Conservation (phyloP, 208 protist genomes). For the Tritrichomonas musculus region DNA sequence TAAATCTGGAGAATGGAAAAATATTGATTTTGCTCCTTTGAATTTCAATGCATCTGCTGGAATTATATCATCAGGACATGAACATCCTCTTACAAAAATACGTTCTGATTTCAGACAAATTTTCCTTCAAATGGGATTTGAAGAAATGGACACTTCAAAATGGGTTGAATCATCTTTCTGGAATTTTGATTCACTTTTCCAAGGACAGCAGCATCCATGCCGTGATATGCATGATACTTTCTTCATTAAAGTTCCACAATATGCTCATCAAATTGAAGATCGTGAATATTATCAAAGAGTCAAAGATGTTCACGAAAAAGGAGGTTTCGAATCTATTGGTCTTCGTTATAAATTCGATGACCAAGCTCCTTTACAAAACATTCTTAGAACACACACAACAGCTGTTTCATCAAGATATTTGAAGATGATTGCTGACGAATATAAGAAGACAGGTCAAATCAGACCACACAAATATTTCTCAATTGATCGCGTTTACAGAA, state of each 20-base stretch:
- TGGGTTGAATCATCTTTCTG: slow-evolving; percentile 99
- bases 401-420: slow-evolving; percentile 89
- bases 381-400: slow-evolving; percentile 99
- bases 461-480: slow-evolving; percentile 93
- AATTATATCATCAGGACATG: slow-evolving; percentile 67
- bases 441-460: slow-evolving; percentile 78
- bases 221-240: slow-evolving; percentile 99
- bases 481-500: slow-evolving; percentile 99
- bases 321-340: slow-evolving; percentile 63
- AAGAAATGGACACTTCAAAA: slow-evolving; percentile 98
- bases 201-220: slow-evolving; percentile 98
- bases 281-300: slow-evolving; percentile 69
- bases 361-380: slow-evolving; percentile 83
- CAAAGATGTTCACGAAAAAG: slow-evolving; percentile 77
- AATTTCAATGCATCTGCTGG: slow-evolving; percentile 83
- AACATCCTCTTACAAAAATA: slow-evolving; percentile 97
- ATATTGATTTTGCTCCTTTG: slow-evolving; percentile 82
- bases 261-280: not conserved
- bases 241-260: slow-evolving; percentile 71
- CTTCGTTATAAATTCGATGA: slow-evolving; percentile 45
- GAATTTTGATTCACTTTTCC: slow-evolving; percentile 99
- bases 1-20: slow-evolving; percentile 69
- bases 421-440: slow-evolving; percentile 68
- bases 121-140: slow-evolving; percentile 94
- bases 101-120: slow-evolving; percentile 94